Base-by-base conservation (phyloP, 768 basidiomycete genomes). In the Trichaptum fuscoviolaceum region DNA sequence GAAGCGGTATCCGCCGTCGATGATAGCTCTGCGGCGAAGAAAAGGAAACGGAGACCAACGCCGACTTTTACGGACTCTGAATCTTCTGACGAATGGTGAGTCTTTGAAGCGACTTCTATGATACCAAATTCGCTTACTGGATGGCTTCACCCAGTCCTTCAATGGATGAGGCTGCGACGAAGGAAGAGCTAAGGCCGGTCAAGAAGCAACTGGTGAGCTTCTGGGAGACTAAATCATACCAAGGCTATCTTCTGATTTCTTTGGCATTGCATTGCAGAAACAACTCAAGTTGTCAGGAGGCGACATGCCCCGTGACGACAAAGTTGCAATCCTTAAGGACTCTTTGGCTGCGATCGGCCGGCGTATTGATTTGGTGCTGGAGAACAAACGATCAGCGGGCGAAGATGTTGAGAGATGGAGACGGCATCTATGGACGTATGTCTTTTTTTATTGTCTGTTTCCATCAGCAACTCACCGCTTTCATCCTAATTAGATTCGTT, bases 11-110 rank as follows among this genome's bases (percentile, higher is more conserved):
- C 89, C 17, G 91, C 89, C 42, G 88, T 92, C 62, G 91, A 92
- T 76, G 90, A 91, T 67, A 79, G 81, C 67, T 84, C 82, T 59
- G 67, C 52, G 72, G 80, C 80, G 65, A 85, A 84, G 71, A 92
- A 94, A 77, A 87, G 91, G 74, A 96, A 98, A 77, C 87, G 95
- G 70, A 86, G 94, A 72, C 91, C 95, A n/a, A 97, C 96, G 6
- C 96, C 96, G 3, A 95, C 93, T 18, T 98, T 95, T 75, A 98
- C 96, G 0, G 94, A 95, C 74, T 96, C 95, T 1, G 93, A 91
- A 67, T 93, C 93, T 9, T 93, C 92, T 7, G 94, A 95, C 65
- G 92, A 93, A 77, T 95, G 93, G 91, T 95, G 75, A 67, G 90
- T 83, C 24, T 64, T n/a, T 26, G 52, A 59, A 57, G 42, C 61